Percentiles rank a stretch among this genome's conserved stretches.
These are phyloP conservation scores for Pythium guiyangense DNA, from an alignment of 352 stramenopile species.

Conservation along the genomic window DNA sequence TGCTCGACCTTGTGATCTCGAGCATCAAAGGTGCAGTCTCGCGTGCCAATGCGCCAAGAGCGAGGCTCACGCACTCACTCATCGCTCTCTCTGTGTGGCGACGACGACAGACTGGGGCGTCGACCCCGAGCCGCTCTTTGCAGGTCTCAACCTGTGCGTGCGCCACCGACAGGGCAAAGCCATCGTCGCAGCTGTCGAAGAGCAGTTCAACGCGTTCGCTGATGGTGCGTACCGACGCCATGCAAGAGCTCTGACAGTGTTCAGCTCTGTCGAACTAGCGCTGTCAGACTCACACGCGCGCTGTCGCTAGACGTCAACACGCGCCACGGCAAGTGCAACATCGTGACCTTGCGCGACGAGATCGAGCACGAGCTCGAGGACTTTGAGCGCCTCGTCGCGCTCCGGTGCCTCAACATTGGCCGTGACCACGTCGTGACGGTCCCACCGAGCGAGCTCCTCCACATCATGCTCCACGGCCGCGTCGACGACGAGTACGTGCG, in stretches of 20 bases:
- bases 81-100: neutral
- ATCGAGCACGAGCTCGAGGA: constrained; percentile 67
- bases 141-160: constrained; percentile 60
- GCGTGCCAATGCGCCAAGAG: too few species aligned
- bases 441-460: constrained; percentile 51
- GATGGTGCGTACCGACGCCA: constrained; percentile 20
- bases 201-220: constrained; percentile 51
- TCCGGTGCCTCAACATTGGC: constrained; percentile 59
- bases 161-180: constrained; percentile 39
- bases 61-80: neutral
- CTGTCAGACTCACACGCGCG: neutral
- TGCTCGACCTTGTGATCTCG: constrained; percentile 42
- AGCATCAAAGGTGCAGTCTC: constrained; percentile 43
- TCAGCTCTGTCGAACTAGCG: neutral
- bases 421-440: constrained; percentile 31
- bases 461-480: constrained; percentile 44
- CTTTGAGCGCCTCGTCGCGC: constrained; percentile 55
- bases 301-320: constrained; percentile 36
- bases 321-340: constrained; percentile 41
- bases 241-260: too few species aligned
- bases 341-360: constrained; percentile 53
- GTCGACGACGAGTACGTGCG: constrained; percentile 59
- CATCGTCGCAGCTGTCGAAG: constrained; percentile 32
- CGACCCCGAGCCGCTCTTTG: constrained; percentile 58
- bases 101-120: constrained; percentile 50